Evolutionary conservation across 2,329 filamentous ascomycete genomes (phyloP).

Genomic region (Colletotrichum sp.): DNA sequence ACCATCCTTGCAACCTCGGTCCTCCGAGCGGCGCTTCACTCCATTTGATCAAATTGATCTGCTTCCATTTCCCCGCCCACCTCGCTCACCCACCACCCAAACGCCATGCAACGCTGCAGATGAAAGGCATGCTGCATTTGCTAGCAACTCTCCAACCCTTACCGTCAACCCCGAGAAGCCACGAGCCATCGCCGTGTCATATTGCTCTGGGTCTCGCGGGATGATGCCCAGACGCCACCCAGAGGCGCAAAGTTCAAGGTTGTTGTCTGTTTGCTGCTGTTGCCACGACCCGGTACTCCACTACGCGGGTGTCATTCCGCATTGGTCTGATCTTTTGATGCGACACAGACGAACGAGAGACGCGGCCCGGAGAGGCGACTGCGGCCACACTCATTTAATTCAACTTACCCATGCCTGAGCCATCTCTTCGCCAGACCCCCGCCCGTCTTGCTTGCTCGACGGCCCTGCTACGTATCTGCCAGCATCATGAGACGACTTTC

Average conservation of each 20-base stretch:
- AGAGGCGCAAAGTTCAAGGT: background rate
- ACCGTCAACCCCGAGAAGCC: background rate
- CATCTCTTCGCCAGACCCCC: background rate
- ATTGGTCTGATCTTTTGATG: conserved; percentile 14
- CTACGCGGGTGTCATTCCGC: conserved; percentile 16
- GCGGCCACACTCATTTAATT: background rate
- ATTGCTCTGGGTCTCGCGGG: background rate
- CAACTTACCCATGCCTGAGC: background rate
- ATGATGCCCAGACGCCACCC: background rate
- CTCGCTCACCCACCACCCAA: background rate
- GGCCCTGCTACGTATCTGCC: background rate
- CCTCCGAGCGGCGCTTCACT: background rate
- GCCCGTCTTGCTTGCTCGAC: background rate
- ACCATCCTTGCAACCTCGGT: conserved; percentile 10
- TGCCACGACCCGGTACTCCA: background rate
- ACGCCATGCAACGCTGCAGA: conserved; percentile 3
- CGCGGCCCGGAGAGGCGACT: conserved; percentile 5
- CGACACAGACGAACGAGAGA: conserved; percentile 8
- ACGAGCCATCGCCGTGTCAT: background rate
- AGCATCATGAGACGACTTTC: background rate
- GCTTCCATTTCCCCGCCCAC: background rate
- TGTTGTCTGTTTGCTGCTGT: background rate
- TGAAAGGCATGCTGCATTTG: conserved; percentile 2
- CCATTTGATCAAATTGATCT: background rate
- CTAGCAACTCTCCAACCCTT: background rate